Base-by-base conservation (phyloP, 202 grass and related monocot genomes). In the Hordeum pubiflorum region DNA sequence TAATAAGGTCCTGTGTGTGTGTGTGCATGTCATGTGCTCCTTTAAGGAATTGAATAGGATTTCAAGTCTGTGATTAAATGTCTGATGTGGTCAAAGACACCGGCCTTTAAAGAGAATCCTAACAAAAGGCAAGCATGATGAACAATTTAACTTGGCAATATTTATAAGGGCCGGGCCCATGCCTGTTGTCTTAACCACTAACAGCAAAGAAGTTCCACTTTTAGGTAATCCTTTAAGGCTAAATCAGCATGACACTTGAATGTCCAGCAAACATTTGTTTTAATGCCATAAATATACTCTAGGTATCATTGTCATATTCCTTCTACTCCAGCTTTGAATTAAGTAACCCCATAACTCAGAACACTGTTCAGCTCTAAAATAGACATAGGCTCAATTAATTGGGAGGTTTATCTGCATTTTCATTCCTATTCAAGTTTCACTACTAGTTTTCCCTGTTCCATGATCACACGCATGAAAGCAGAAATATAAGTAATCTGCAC, bases 41-140 rank as follows among this genome's bases (percentile, higher is more conserved):
- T 83, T 86, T 70, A 90, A 90, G 75, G 79, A 89, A 83, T 56
- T 68, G 44, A 76, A 90, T 76, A 86, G 70, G 75, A 84, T 87
- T 81, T 68, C 43, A 34, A 64, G 69, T 33, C 34, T 86, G 75
- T 59, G 76, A 86, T 80, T 87, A 83, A 86, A 90, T 90, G 84
- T 83, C 83, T 83, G 69, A 83, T 80, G 80, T 83, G 81, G 80
- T 80, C 84, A 86, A 86, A 87, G 56, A 79, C 68, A 69, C 4
- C 68, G 83, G 14, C 76, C 84, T 83, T 85, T 90, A 90, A 89
- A 83, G 84, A 83, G 69, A 80, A 75, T 83, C 80, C 84, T 86
- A 83, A 83, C 56, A 83, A 86, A 79, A 90, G 76, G 69, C 55
- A 48, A 36, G 68, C 70, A 76, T 75, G 76, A 58, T 83, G 76